phyloP scores from a whole-genome alignment of 2,329 filamentous ascomycete genomes.

The Penicillium glabrum region DNA sequence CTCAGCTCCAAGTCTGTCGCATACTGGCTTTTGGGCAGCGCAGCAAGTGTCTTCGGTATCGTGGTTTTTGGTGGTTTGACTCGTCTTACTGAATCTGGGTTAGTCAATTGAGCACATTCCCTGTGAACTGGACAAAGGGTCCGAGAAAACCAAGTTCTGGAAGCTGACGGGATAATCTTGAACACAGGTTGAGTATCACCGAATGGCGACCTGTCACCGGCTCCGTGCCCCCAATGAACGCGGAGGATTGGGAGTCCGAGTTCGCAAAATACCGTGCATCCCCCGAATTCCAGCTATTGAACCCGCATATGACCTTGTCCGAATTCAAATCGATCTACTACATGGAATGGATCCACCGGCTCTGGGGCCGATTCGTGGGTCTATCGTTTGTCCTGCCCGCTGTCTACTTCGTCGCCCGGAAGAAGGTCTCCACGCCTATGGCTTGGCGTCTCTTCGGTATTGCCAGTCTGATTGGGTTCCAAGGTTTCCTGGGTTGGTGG shows the following conservation, averaged over 20 bases:
- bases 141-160: neutral
- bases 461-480: conserved; percentile 85
- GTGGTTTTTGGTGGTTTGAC: conserved; percentile 94
- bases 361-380: conserved; percentile 92
- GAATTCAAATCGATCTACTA: conserved; percentile 99
- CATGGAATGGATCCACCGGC: conserved; percentile 96
- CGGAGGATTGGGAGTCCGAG: conserved; percentile 84
- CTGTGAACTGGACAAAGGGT: neutral
- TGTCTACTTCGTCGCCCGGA: conserved; percentile 79
- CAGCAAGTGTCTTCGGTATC: conserved; percentile 92
- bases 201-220: conserved; percentile 98
- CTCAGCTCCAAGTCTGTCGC: conserved; percentile 74
- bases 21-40: conserved; percentile 90
- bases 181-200: conserved; percentile 82
- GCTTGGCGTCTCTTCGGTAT: conserved; percentile 77
- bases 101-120: neutral
- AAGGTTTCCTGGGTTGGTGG: conserved; percentile 97
- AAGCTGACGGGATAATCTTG: conserved; percentile 12
- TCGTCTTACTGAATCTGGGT: conserved; percentile 94
- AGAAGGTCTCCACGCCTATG: conserved; percentile 76
- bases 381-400: conserved; percentile 86
- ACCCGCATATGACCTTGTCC: conserved; percentile 85
- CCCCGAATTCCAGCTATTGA: conserved; percentile 88
- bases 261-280: conserved; percentile 90
- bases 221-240: conserved; percentile 76